Evolutionary conservation across 495 filamentous ascomycete genomes (phyloP).

Genomic region (Achaetomiella virescens): DNA sequence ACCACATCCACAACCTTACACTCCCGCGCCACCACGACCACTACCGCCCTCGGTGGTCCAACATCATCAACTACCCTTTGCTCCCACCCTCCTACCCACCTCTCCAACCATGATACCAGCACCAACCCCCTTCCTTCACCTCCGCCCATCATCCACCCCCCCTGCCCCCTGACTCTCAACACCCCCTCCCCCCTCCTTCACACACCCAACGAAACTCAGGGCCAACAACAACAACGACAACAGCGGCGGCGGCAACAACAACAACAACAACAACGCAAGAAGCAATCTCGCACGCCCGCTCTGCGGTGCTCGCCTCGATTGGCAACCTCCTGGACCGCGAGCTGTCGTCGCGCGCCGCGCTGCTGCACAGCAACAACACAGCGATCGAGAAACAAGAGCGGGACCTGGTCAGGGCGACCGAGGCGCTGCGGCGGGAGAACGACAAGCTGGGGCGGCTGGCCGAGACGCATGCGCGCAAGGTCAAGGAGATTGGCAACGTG

Average conservation of each 20-base stretch:
- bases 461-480: slow-evolving; percentile 57
- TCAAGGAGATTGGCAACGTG: slow-evolving; percentile 93
- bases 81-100: not conserved
- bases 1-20: not conserved
- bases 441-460: slow-evolving; percentile 63
- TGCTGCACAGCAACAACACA: slow-evolving; percentile 65
- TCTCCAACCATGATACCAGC: not conserved
- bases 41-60: not conserved
- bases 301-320: slow-evolving; percentile 72
- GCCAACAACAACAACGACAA: not conserved
- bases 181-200: not conserved
- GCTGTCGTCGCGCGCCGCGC: slow-evolving; percentile 65
- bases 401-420: slow-evolving; percentile 59
- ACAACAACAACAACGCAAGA: slow-evolving; percentile 25
- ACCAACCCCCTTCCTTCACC: not conserved
- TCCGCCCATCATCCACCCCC: not conserved
- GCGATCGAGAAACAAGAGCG: slow-evolving; percentile 67
- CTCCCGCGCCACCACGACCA: not conserved
- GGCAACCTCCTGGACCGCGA: slow-evolving; percentile 65
- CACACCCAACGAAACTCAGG: too few species aligned
- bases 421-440: slow-evolving; percentile 62
- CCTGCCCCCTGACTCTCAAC: not conserved
- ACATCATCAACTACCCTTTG: not conserved
- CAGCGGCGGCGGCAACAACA: not conserved
- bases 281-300: slow-evolving; percentile 56